Conservation (phyloP, 208 protist species). For the Leishmania aethiopica region DNA sequence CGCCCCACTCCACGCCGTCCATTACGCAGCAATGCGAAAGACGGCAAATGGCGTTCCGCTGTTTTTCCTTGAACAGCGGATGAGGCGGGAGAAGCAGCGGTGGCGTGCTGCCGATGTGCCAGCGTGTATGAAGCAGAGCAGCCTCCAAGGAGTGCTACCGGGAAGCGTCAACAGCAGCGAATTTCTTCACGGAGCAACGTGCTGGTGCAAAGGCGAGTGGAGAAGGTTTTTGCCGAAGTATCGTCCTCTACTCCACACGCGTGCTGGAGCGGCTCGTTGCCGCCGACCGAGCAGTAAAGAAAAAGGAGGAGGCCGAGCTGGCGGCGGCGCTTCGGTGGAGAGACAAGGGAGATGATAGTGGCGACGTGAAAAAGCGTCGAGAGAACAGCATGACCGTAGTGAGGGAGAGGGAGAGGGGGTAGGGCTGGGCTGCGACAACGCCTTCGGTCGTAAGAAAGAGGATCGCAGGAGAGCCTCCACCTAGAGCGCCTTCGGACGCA, state of each 20-base stretch:
- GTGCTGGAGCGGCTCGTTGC: neutral
- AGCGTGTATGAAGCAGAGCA: neutral
- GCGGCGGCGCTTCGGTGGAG: neutral
- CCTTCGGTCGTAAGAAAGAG: neutral
- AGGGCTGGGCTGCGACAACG: neutral
- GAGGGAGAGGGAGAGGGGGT: neutral
- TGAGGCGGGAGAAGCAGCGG: neutral
- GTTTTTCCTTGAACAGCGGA: neutral
- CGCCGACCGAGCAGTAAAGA: neutral
- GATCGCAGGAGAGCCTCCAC: neutral
- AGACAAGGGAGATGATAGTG: neutral
- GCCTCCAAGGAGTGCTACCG: too few relatives aligned
- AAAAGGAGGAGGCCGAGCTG: neutral
- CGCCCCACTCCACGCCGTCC: constrained; percentile 24
- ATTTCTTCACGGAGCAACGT: too few relatives aligned
- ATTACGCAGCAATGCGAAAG: neutral
- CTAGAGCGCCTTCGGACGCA: too few relatives aligned
- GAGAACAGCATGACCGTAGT: neutral
- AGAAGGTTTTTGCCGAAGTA: neutral
- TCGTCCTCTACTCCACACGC: neutral
- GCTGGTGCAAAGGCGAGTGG: too few relatives aligned
- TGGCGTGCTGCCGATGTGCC: neutral
- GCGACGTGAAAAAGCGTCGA: too few relatives aligned
- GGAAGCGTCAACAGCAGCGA: too few relatives aligned
- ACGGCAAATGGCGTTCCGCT: neutral